These are phyloP conservation scores for Penicillium simplicissimum DNA, from an alignment of 495 filamentous ascomycete genomes.

Conservation along the genomic window DNA sequence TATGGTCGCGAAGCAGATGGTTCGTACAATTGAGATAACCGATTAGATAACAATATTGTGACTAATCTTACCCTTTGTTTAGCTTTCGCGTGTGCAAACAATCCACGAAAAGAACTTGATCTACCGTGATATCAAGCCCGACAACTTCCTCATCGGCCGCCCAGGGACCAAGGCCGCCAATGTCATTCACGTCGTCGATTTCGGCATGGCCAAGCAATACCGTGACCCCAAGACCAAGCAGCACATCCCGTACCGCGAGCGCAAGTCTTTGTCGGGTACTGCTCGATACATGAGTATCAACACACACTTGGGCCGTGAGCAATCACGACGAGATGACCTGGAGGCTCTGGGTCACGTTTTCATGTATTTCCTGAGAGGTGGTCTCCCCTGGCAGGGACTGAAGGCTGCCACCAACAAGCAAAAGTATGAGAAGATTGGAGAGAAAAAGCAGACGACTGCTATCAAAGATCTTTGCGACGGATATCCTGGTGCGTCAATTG, in stretches of 20 bases:
- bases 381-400: slow-evolving; percentile 96
- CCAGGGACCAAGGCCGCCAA: slow-evolving; percentile 90
- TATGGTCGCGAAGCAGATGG: slow-evolving; percentile 99
- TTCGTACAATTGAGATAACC: slow-evolving; percentile 41
- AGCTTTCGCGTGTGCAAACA: slow-evolving; percentile 97
- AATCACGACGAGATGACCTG: slow-evolving; percentile 94
- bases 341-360: slow-evolving; percentile 98
- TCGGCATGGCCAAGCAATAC: slow-evolving; percentile 99
- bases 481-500: slow-evolving; percentile 67
- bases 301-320: slow-evolving; percentile 93
- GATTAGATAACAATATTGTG: neutral
- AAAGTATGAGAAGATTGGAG: slow-evolving; percentile 99
- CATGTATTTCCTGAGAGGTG: slow-evolving; percentile 98
- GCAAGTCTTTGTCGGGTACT: slow-evolving; percentile 95
- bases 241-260: slow-evolving; percentile 97
- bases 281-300: slow-evolving; percentile 99
- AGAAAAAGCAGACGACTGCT: slow-evolving; percentile 97
- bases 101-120: slow-evolving; percentile 99
- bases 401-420: slow-evolving; percentile 99
- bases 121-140: slow-evolving; percentile 98
- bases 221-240: slow-evolving; percentile 99
- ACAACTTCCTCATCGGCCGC: slow-evolving; percentile 99
- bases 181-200: slow-evolving; percentile 98
- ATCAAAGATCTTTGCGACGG: slow-evolving; percentile 97
- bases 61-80: slow-evolving; percentile 20